These are phyloP conservation scores for Coprinopsis cinerea DNA, from an alignment of 768 basidiomycete genomes.

Conservation along the genomic window DNA sequence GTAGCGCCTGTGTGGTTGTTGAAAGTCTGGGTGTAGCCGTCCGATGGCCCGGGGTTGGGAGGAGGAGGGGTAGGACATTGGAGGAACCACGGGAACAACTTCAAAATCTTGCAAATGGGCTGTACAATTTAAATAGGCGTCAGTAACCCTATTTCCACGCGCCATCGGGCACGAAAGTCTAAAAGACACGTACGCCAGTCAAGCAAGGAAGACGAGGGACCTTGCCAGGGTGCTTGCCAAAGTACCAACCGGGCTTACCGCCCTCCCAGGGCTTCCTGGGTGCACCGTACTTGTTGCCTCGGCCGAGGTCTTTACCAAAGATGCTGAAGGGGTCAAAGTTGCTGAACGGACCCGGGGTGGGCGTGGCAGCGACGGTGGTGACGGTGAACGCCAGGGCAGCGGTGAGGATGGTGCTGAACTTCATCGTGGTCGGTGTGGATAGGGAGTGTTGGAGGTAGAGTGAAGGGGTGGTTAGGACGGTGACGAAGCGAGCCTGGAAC, in stretches of 20 bases:
- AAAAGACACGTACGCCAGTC: slow-evolving; percentile 20
- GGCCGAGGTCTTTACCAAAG: slow-evolving; percentile 18
- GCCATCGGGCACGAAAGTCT: background rate
- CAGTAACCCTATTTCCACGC: slow-evolving; percentile 6
- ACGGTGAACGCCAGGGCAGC: background rate
- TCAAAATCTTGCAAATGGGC: slow-evolving; percentile 33
- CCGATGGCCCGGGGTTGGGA: slow-evolving; percentile 16
- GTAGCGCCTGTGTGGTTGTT: slow-evolving; percentile 36
- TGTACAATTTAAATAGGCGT: slow-evolving; percentile 9
- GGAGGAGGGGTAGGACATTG: slow-evolving; percentile 30
- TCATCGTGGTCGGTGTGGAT: too few relatives aligned
- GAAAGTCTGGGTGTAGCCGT: slow-evolving; percentile 35
- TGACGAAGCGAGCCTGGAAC: too few relatives aligned
- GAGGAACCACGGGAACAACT: slow-evolving; percentile 29
- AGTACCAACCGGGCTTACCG: slow-evolving; percentile 38
- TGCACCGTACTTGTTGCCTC: slow-evolving; percentile 25
- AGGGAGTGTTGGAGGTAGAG: too few relatives aligned
- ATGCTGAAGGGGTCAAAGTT: slow-evolving; percentile 15
- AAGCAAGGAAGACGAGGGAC: slow-evolving; percentile 27
- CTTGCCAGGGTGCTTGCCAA: slow-evolving; percentile 24
- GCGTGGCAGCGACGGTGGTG: background rate
- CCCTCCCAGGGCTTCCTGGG: slow-evolving; percentile 31
- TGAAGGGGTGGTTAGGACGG: too few relatives aligned
- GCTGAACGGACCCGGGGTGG: background rate
- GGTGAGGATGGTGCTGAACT: slow-evolving; percentile 1